Evolutionary conservation across 768 basidiomycete genomes (phyloP), one percentile per base, ranked within the genome.

Genomic region (Hebeloma cylindrosporum): DNA sequence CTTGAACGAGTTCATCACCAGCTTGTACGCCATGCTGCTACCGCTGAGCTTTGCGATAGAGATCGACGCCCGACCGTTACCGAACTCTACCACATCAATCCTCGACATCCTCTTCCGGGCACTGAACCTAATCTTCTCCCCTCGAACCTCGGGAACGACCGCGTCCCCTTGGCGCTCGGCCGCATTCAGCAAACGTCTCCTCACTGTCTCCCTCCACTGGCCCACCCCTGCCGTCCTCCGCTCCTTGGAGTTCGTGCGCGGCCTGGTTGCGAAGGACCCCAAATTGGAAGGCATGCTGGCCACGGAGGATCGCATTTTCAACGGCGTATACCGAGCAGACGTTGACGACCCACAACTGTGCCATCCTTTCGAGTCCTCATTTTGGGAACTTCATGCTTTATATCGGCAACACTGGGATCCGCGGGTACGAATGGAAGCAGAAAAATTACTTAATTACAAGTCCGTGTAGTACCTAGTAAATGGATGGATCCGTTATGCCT

Each of bases 131-230:
- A 80, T 86, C 31, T 95, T 98, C 72, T 82, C 87, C 41, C 83
- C 89, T 17, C 79, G 82, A 37, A 73, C 74, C 14, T 69, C 78
- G 41, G 77, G 78, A 4, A 67, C 68, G 32, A 60, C 72, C 17
- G 67, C 79, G 20, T 79, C 90, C 18, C 70, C 84, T 50, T 77
- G 83, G 78, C 84, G 92, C 55, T 79, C 85, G 31, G 90, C 93
- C 32, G 92, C 95, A 2, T 98, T 98, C 65, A 78, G 88, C 42
- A 98, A 98, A 68, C 88, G 95, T n/a, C 75, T 98, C 35, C 73
- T 95, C 21, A 76, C 78, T 36, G 83, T 85, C 25, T 79, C 85
- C 4, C 72, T 98, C 29, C 83, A 88, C 59, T 93, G 94, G 83
- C 79, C 93, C 0, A 74, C 89, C 3, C 56, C 65, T 1, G 71